Conservation (phyloP, 2,329 filamentous ascomycete genomes). For the Ilyonectria robusta region DNA sequence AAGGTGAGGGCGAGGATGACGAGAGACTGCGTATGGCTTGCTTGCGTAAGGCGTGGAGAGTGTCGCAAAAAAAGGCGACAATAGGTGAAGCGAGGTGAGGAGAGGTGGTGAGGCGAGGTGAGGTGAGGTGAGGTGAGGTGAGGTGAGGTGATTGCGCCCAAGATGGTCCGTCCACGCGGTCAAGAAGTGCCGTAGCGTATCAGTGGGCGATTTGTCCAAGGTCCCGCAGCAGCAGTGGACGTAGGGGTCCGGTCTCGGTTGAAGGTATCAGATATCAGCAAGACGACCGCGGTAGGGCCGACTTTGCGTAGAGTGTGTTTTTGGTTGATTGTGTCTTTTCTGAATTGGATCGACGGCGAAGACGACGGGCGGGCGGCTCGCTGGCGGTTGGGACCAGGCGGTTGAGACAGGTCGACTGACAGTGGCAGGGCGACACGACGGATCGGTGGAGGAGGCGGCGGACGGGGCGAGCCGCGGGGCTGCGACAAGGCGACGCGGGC, state of each 20-base stretch:
- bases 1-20: constrained; percentile 28
- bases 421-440: constrained; percentile 12
- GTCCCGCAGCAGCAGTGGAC: constrained; percentile 30
- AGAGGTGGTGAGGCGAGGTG: constrained; percentile 29
- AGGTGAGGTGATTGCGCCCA: constrained; percentile 29
- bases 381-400: neutral
- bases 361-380: neutral
- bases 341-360: constrained; percentile 23
- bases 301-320: neutral
- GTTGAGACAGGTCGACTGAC: neutral
- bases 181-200: constrained; percentile 41
- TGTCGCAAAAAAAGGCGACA: constrained; percentile 18
- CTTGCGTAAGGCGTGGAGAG: constrained; percentile 12
- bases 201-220: constrained; percentile 37
- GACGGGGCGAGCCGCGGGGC: constrained; percentile 28
- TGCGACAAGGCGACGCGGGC: constrained; percentile 22
- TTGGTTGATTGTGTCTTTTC: neutral
- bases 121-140: constrained; percentile 28
- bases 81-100: neutral
- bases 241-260: constrained; percentile 24
- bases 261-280: constrained; percentile 30
- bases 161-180: constrained; percentile 40
- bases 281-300: constrained; percentile 6
- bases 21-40: constrained; percentile 7
- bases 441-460: constrained; percentile 22